Evolutionary conservation across 345 rosid species (phyloP), one percentile per base, ranked within the genome.

Genomic region (Kandelia obovata): DNA sequence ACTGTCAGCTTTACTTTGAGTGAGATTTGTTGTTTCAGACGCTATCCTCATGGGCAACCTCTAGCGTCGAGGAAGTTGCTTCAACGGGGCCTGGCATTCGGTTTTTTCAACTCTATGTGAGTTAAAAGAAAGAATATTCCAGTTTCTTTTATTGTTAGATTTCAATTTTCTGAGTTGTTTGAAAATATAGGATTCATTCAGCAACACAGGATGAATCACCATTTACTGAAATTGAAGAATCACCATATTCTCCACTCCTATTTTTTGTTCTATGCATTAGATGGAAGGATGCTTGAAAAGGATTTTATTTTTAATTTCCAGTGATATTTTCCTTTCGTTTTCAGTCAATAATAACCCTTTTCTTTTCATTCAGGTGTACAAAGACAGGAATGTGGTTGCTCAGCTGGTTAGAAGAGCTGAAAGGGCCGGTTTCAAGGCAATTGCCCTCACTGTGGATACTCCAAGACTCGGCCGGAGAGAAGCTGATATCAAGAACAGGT

Each of bases 401-500:
- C 97, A 94, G 79, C 88, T 89, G 43, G 95, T 94, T 61, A 87
- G 83, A 74, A 81, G 98, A 80, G 98, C 98, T 39, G 97, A 91
- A 75, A 82, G 81, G 78, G 97, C 96, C 73, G 97, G 97, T 58
- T 94, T 91, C 80, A 91, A 87, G 83, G 97, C 95, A 13, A 91
- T 94, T 78, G 96, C 90, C 74, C 95, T 94, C 49, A 94, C 97
- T 16, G 96, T 88, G 30, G 98, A 94, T 73, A 91, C 96, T 63
- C 98, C 98, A 43, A 82, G 88, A 80, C 96, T 94, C 30, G 98
- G 98, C 31, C 95, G 97, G 20, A 83, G 98, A 71, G 98, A 94
- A 79, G 83, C 97, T 37, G 97, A 91, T 80, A 94, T 94, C 81
- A 94, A 91, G 85, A 94, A 91, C 83, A 86, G 96, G 98, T 91